These are phyloP conservation scores for Exserohilum rostratum DNA, from an alignment of 2,329 filamentous ascomycete genomes.

Conservation along the genomic window DNA sequence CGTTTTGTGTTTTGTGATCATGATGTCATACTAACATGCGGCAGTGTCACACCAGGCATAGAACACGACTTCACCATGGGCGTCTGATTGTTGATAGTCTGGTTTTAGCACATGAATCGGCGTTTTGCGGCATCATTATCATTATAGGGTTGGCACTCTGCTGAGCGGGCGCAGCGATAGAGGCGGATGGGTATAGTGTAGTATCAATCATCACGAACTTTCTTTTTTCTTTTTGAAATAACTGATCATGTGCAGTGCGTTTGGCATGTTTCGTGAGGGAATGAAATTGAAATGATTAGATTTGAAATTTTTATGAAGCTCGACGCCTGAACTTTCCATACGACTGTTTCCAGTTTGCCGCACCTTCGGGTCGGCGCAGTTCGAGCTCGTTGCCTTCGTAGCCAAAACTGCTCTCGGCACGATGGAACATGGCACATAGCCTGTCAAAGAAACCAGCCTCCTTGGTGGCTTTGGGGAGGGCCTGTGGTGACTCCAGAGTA, in stretches of 20 bases:
- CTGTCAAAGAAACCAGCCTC: constrained; percentile 23
- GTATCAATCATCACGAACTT: constrained; percentile 1
- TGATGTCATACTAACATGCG: constrained; percentile 66
- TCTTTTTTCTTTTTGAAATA: background rate
- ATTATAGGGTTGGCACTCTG: constrained; percentile 4
- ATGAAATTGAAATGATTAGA: background rate
- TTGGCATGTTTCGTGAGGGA: too few species aligned
- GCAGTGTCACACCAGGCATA: constrained; percentile 90
- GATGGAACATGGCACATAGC: constrained; percentile 32
- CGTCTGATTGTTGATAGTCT: constrained; percentile 59
- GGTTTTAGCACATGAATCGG: constrained; percentile 3
- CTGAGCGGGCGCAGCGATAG: constrained; percentile 6
- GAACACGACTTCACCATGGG: constrained; percentile 99
- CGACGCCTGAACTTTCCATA: constrained; percentile 23
- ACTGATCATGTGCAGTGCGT: background rate
- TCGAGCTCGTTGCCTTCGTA: constrained; percentile 46
- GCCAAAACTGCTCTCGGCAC: constrained; percentile 31
- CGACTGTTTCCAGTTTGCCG: constrained; percentile 37
- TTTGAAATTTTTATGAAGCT: background rate
- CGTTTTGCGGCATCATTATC: constrained; percentile 8
- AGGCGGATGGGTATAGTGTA: background rate
- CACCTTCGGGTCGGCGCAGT: constrained; percentile 39
- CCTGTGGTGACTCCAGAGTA: constrained; percentile 41
- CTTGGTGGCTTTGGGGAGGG: constrained; percentile 34
- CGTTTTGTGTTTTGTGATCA: background rate